Evolutionary conservation across 1,139 yeast species (phyloP), one percentile per base, ranked within the genome.

Genomic region (Candida tropicalis): DNA sequence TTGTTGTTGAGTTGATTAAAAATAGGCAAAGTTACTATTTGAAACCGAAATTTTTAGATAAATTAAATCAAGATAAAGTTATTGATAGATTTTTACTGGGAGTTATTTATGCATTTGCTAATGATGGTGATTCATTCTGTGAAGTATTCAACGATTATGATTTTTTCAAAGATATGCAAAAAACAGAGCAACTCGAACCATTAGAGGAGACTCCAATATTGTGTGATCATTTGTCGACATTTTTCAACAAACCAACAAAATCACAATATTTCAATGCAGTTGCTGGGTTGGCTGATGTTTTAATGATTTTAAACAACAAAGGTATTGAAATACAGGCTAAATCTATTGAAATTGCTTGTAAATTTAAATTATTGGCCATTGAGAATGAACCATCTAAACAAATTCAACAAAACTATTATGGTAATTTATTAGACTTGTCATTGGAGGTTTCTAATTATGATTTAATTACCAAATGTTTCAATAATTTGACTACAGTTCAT

Each of bases 251-350:
- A 1, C 40, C 40, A 5, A 20, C 39, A 0, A 35, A 61, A 43
- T 59, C 70, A 1, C 58, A 62, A 26, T 73, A 70, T 53, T 72
- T 52, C 49, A 75, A 71, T 50, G 54, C 64, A 18, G 60, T 72
- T 32, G 61, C 73, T 4, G 55, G 56, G 37, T 57, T 70, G 34
- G 58, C 68, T 4, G 57, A 59, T 36, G 43, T 55, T 10, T 65
- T 59, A 45, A 53, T 52, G 2, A 44, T 28, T 27, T 13, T 22
- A 7, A 33, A 34, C 3, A 18, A 35, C 23, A 25, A 38, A 17
- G 23, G 32, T n/a, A 29, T 44, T 5, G 40, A 44, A 28, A 47
- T 50, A 34, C 59, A 55, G 31, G 40, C 41, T 2, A 53, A 51
- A 4, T 65, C 62, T 42, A 52, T 57, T n/a, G 50, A 51, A 9